Base-by-base conservation (phyloP, 352 stramenopile genomes). In the Globisporangium takayamanum region DNA sequence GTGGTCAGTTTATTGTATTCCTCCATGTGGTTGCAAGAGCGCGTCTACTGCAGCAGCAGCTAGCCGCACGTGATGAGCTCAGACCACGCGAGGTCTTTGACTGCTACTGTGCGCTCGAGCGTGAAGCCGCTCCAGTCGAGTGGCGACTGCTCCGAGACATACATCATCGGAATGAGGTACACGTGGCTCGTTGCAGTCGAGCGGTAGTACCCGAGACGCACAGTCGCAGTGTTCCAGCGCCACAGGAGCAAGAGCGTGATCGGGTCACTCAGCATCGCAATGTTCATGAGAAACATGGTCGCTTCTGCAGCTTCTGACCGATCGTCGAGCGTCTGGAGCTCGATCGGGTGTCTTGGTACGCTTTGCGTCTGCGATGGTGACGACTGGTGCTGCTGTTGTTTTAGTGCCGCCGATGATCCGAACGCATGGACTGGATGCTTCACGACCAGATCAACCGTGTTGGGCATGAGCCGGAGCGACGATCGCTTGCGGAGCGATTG, bases 181-280 rank as follows among this genome's bases (percentile, higher is more conserved):
- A 57, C 49, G 1, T 41, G 57, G 16, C 52, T 18, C 2, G 57
- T 62, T n/a, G 1, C 42, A 3, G n/a, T 36, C 18, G 57, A 62
- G 5, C 49, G 49, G n/a, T 52, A 62, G 57, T 42, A 62, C 22
- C 49, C 57, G n/a, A 62, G 5, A 1, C 25, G 41, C 1, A 22
- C 46, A 20, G 20, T 56, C 10, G 48, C 37, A 8, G 42, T 11
- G 33, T 26, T 44, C 49, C 57, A 52, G 2, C 22, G 28, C 49
- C 57, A 55, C 15, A 18, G 2, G 5, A 52, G 10, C 5, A 49
- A n/a, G 30, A 46, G 52, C 26, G 20, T 12, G 10, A 57, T 18
- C n/a, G 57, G 57, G 6, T 63, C 57, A 1, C 26, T 57, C 26
- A 63, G 57, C 57, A 63, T 57, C 50, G 57, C 25, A 22, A 63